phyloP scores from a whole-genome alignment of 1,139 yeast species.

The Saccharomyces hybrid region DNA sequence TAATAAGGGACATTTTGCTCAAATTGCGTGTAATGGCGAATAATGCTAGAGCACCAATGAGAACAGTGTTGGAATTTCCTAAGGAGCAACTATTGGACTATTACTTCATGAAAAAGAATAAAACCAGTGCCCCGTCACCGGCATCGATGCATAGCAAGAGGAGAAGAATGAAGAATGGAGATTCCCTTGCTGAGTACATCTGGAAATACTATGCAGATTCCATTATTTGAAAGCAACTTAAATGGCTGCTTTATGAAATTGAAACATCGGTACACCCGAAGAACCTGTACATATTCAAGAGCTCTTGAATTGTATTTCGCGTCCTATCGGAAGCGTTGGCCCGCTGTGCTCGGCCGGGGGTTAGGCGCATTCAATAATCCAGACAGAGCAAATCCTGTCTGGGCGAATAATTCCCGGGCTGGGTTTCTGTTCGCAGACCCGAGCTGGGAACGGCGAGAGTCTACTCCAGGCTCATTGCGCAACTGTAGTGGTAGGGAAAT shows the following conservation, averaged over 20 bases:
- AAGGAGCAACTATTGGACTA: conserved; percentile 8
- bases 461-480: neutral
- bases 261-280: neutral
- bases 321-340: neutral
- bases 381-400: neutral
- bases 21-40: conserved; percentile 19
- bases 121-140: neutral
- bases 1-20: conserved; percentile 20
- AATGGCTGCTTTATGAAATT: neutral
- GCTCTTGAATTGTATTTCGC: neutral
- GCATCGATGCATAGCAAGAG: neutral
- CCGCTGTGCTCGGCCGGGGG: neutral
- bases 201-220: conserved; percentile 22
- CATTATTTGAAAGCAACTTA: neutral
- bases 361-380: neutral
- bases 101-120: conserved; percentile 2
- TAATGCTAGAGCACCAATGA: conserved; percentile 7
- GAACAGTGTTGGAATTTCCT: conserved; percentile 13
- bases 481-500: neutral
- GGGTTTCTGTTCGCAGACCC: neutral
- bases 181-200: conserved; percentile 21
- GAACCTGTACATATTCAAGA: neutral
- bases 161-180: conserved; percentile 12
- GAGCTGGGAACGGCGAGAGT: neutral
- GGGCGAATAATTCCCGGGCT: neutral